Evolutionary conservation across 192 early-diverging fungal species (phyloP), one percentile per base, ranked within the genome.

Genomic region (Linnemannia schmuckeri): DNA sequence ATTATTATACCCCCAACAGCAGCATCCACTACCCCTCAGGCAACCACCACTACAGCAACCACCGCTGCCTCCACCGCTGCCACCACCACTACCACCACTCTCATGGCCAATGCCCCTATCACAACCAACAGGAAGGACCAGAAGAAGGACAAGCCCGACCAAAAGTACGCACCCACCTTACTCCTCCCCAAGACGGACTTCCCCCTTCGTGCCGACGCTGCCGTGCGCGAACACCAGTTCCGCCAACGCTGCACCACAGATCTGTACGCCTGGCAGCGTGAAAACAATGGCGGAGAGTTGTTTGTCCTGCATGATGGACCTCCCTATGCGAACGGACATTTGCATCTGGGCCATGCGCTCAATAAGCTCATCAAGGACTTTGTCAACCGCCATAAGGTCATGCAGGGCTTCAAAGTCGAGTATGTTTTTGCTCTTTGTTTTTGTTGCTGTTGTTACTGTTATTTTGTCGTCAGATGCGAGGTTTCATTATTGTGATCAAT

Each of bases 281-380:
- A 92, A 54, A 93, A 94, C 89, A 94, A 93, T 55, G 75, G 90
- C 3, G 91, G 92, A 12, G 89, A 89, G 15, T 78, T 91, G 35
- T 96, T 95, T 90, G 89, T 96, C 8, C 90, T 96, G 47, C 96
- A 96, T 42, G 96, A 96, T 84, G 95, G 96, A 4, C 96, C 96
- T 22, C 96, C 96, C 30, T 96, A 96, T 82, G 96, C 95, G 42
- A 95, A 96, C 82, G 96, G 95, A 37, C 90, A 91, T 69, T 81
- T 95, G 52, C 94, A 96, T 87, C 91, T 93, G 54, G 92, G 91
- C 1, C 96, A 96, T 76, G 94, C 95, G 37, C 89, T 96, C 82
- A 96, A 96, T 89, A 96, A 95, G 84, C 90, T 96, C 63, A 85
- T 96, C 33, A 96, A 96, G 80, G 96, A 96, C 63, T 94, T 96